These are phyloP conservation scores for Penstemon eatonii DNA, from an alignment of 257 asterid species.

Conservation along the genomic window DNA sequence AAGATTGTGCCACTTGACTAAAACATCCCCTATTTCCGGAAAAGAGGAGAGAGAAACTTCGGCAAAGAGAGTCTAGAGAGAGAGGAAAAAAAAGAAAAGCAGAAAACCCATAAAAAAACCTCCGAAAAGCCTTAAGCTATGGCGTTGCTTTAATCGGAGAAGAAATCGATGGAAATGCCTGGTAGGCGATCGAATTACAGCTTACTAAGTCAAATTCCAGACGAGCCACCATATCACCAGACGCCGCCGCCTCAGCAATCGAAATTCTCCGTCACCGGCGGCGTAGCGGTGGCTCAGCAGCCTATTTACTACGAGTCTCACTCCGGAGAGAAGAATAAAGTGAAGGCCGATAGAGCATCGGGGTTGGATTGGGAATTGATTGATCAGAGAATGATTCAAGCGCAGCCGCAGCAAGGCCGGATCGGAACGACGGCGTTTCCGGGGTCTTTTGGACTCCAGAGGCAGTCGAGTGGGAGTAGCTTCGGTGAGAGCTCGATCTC, in stretches of 20 bases:
- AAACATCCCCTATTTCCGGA: conserved; percentile 31
- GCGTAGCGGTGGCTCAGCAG: conserved; percentile 35
- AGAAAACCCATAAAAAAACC: background rate
- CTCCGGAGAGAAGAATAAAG: conserved; percentile 58
- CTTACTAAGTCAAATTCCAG: conserved; percentile 64
- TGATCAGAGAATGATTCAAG: conserved; percentile 38
- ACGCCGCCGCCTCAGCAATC: conserved; percentile 41
- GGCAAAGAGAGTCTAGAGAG: conserved; percentile 23
- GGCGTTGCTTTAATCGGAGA: conserved; percentile 38
- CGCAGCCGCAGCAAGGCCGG: conserved; percentile 31
- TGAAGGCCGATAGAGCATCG: conserved; percentile 43
- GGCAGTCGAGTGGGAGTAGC: conserved; percentile 96
- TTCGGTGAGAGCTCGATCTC: conserved; percentile 85
- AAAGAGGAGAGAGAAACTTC: conserved; percentile 24
- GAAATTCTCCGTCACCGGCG: conserved; percentile 41
- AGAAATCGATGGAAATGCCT: conserved; percentile 68
- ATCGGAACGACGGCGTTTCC: conserved; percentile 42
- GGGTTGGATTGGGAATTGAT: conserved; percentile 63
- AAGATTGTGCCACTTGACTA: background rate
- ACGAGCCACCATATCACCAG: conserved; percentile 45
- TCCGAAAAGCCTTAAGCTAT: conserved; percentile 7
- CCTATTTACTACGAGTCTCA: conserved; percentile 53
- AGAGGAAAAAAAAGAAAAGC: background rate
- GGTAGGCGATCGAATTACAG: conserved; percentile 76
- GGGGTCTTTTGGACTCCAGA: conserved; percentile 49